These are phyloP conservation scores for Cunninghamia lanceolata DNA, from an alignment of 75 land plant genomes.

Conservation along the genomic window DNA sequence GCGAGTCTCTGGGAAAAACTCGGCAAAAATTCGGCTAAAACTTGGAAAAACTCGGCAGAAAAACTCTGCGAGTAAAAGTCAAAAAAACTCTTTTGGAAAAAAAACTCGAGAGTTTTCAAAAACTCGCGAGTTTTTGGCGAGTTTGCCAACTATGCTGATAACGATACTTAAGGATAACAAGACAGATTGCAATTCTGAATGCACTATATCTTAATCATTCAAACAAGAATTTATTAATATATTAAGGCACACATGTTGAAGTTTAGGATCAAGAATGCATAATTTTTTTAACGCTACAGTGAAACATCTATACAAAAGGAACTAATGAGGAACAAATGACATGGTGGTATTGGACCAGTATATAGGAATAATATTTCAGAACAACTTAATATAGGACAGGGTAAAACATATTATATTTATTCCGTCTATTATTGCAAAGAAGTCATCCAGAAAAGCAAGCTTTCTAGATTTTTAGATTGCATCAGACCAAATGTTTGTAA, in stretches of 20 bases:
- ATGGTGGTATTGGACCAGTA: background rate
- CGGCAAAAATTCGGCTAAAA: too few relatives aligned
- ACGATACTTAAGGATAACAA: too few relatives aligned
- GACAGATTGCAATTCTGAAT: background rate
- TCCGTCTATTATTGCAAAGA: background rate
- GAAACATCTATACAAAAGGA: background rate
- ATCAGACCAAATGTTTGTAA: background rate
- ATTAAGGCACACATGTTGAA: background rate
- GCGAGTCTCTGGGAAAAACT: too few relatives aligned
- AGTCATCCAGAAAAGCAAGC: background rate
- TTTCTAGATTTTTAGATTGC: background rate
- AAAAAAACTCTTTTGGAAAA: too few relatives aligned
- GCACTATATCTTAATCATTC: background rate
- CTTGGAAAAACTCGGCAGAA: too few relatives aligned
- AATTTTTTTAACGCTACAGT: background rate
- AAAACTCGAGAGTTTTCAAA: too few relatives aligned
- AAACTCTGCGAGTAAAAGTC: too few relatives aligned
- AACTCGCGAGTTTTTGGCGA: too few relatives aligned
- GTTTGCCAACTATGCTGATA: too few relatives aligned
- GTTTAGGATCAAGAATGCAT: background rate
- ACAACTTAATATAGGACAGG: background rate
- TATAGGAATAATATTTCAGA: background rate
- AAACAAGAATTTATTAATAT: background rate
- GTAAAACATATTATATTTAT: background rate
- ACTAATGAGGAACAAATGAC: background rate